A percentile compares a stretch with the other conserved stretches of the same genome.
Conservation (phyloP, 2,329 filamentous ascomycete species). For the Epichloe baconii region DNA sequence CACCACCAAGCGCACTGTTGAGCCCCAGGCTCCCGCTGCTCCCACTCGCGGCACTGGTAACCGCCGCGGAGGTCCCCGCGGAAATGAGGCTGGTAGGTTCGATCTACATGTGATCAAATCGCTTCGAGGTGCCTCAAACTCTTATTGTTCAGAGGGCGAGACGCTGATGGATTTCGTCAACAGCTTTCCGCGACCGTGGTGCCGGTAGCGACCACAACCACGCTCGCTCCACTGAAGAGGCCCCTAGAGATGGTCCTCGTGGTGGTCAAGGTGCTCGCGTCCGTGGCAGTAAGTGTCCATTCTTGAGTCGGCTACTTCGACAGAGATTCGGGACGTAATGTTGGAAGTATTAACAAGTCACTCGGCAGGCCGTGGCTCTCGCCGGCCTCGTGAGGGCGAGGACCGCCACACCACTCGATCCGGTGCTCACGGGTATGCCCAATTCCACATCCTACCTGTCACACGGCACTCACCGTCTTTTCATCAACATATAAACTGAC, state of each 20-base stretch:
- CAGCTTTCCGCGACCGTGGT: conserved; percentile 82
- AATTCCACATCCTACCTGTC: not conserved
- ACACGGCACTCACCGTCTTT: not conserved
- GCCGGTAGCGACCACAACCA: conserved; percentile 76
- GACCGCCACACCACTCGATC: conserved; percentile 40
- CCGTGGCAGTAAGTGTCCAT: conserved; percentile 38
- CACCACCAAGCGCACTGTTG: conserved; percentile 72
- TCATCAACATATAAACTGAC: conserved; percentile 1
- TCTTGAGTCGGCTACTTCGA: not conserved
- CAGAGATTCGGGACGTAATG: not conserved
- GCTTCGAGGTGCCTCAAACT: not conserved
- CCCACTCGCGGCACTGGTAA: conserved; percentile 35
- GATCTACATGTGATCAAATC: not conserved
- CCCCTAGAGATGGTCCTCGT: conserved; percentile 38
- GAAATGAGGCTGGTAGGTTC: conserved; percentile 75
- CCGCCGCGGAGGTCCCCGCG: conserved; percentile 48
- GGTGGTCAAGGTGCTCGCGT: conserved; percentile 52
- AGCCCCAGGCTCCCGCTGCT: conserved; percentile 56
- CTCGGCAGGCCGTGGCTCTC: conserved; percentile 36
- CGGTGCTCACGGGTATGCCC: conserved; percentile 31
- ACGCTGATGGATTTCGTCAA: not conserved
- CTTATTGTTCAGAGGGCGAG: not conserved
- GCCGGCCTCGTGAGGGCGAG: conserved; percentile 38
- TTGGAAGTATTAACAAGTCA: not conserved
- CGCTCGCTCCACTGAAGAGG: conserved; percentile 62